Evolutionary conservation across 768 basidiomycete species (phyloP), one percentile per base, ranked within the genome.

Genomic region (Infundibulicybe gibba): DNA sequence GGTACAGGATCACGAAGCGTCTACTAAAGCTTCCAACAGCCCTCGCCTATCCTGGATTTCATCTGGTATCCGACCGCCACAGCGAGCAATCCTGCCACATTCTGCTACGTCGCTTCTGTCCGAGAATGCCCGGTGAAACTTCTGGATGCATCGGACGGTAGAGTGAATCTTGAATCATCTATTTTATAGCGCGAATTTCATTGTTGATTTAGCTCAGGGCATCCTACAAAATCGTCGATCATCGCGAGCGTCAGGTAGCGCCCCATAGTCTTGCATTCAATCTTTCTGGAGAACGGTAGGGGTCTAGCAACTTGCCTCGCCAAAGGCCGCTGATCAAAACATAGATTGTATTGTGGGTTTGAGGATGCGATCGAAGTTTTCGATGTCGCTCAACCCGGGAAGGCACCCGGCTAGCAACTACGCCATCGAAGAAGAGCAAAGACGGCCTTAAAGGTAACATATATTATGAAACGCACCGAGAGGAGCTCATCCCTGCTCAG

Each of bases 221-320:
- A 0, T 94, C 91, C 1, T 97, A 98, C 62, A 74, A 75, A 34
- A 95, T 97, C 33, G 78, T 97, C 9, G 94, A 97, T 62, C 94
- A 98, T 56, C 74, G 87, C n/a, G 95, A 97, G 66, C 79, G 94
- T 30, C 82, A 90, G 45, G 72, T 97, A 34, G 93, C 91, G 0
- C 94, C 95, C 0, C 87, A 92, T 45, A 81, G 81, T 54, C 70
- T 97, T 49, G 75, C 85, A 0, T 97, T 97, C 65, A 89, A 90
- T 54, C 62, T 73, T 1, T 66, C 77, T 4, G 82, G 79, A 0
- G 71, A 82, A 32, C 85, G 75, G 93, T 93, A 47, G 33, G 30
- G 41, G 38, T 10, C 15, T 17, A 19, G 21, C 2, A 21, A 6
- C 35, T 15, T 32, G 31, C 11, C 44, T 25, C 14, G 13, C 9